Percentiles rank a stretch among this genome's conserved stretches.
Evolutionary conservation across 176 grass and related monocot species (phyloP).

Genomic region (Aegilops bicornis): DNA sequence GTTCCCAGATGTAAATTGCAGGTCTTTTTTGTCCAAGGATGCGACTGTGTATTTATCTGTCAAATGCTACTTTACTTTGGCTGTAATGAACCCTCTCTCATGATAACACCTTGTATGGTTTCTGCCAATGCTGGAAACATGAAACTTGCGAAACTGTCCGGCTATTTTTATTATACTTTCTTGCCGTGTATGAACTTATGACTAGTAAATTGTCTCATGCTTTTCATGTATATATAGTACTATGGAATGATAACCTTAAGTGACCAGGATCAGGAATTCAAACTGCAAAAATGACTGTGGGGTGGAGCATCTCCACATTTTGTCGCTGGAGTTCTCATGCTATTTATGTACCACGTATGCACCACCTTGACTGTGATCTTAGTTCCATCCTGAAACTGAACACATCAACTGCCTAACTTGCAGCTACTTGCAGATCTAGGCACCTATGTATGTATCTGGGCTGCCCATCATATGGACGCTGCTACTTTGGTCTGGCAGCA

Average conservation of each 20-base stretch:
- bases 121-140: not conserved
- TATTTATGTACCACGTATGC: constrained; percentile 6
- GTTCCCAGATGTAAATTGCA: constrained; percentile 9
- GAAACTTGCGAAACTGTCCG: not conserved
- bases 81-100: not conserved
- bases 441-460: not conserved
- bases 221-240: not conserved
- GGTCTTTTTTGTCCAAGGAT: not conserved
- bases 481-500: not conserved
- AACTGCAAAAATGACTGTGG: constrained; percentile 6
- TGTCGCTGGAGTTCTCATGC: not conserved
- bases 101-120: constrained; percentile 6
- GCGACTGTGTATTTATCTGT: not conserved
- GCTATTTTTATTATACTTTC: not conserved
- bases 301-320: not conserved
- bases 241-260: not conserved
- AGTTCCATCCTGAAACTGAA: constrained; percentile 3
- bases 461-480: not conserved
- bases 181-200: constrained; percentile 6
- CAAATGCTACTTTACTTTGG: not conserved
- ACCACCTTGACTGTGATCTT: not conserved
- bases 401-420: not conserved
- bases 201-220: not conserved
- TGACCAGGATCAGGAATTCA: constrained; percentile 4
- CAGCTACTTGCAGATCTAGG: constrained; percentile 9